Percentiles rank a stretch among this genome's conserved stretches.
phyloP scores from a whole-genome alignment of 2,329 filamentous ascomycete species.

The Calonectria pauciramosa region DNA sequence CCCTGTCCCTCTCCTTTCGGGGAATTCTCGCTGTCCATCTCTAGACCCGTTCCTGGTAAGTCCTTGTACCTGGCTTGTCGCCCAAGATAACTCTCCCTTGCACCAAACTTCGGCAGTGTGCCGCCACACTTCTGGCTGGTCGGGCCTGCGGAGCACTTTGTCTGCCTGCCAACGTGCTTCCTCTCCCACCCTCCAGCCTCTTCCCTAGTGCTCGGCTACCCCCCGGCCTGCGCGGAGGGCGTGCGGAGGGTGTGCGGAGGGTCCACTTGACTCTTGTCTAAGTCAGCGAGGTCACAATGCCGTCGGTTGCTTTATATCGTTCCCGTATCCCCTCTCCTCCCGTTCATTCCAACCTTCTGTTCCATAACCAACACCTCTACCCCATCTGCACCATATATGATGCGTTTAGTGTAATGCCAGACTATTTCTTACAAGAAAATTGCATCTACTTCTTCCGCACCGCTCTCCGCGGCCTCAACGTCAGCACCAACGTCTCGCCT shows the following conservation, averaged over 20 bases:
- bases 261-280: conserved; percentile 49
- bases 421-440: conserved; percentile 87
- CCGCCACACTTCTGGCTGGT: conserved; percentile 25
- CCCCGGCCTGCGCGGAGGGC: conserved; percentile 35
- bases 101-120: conserved; percentile 40
- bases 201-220: conserved; percentile 37
- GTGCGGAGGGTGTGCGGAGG: conserved; percentile 42
- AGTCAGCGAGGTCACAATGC: conserved; percentile 44
- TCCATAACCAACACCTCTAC: conserved; percentile 26
- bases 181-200: conserved; percentile 28
- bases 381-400: conserved; percentile 20
- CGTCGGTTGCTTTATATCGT: conserved; percentile 43
- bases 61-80: conserved; percentile 33
- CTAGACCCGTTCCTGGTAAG: conserved; percentile 41
- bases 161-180: conserved; percentile 25
- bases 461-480: conserved; percentile 86
- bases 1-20: conserved; percentile 28
- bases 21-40: conserved; percentile 42
- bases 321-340: conserved; percentile 38
- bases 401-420: conserved; percentile 75
- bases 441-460: conserved; percentile 96
- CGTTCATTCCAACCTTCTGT: conserved; percentile 17
- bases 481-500: conserved; percentile 83
- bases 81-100: conserved; percentile 33
- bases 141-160: conserved; percentile 45